These are phyloP conservation scores for Russula griseocarnosa DNA, from an alignment of 768 basidiomycete species.

Conservation along the genomic window DNA sequence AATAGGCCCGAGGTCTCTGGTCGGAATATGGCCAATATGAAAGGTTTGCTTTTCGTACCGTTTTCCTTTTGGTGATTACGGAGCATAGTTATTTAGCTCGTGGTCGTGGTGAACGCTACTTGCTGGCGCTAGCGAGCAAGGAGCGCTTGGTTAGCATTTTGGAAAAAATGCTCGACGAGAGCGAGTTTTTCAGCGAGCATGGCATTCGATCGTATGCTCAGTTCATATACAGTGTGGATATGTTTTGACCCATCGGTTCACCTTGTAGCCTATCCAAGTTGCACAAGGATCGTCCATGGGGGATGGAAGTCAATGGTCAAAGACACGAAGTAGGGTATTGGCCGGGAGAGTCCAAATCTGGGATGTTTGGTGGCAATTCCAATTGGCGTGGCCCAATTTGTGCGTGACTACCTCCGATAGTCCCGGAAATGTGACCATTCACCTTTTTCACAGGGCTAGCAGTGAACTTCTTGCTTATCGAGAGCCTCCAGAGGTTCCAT, in stretches of 20 bases:
- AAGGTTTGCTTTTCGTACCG: constrained; percentile 44
- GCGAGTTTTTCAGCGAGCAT: constrained; percentile 93
- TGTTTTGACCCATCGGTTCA: not conserved
- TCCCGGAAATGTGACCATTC: constrained; percentile 1
- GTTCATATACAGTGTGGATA: not conserved
- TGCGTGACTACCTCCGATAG: constrained; percentile 35
- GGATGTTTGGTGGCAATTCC: constrained; percentile 99
- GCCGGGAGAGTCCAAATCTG: constrained; percentile 95
- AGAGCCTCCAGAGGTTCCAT: constrained; percentile 94
- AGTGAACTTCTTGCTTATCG: constrained; percentile 92
- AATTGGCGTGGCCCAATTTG: constrained; percentile 94
- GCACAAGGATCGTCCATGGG: constrained; percentile 92
- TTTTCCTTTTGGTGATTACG: constrained; percentile 18
- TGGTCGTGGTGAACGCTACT: constrained; percentile 80
- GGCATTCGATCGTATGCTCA: constrained; percentile 87
- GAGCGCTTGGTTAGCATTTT: constrained; percentile 85
- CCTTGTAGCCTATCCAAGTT: constrained; percentile 72
- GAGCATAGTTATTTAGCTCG: constrained; percentile 29
- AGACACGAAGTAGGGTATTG: constrained; percentile 92
- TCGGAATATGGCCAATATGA: constrained; percentile 96
- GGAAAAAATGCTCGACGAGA: constrained; percentile 96
- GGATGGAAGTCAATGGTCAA: constrained; percentile 89
- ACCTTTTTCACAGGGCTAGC: constrained; percentile 67
- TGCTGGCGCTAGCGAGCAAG: constrained; percentile 88
- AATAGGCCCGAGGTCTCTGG: constrained; percentile 83